A percentile compares a stretch with the other conserved stretches of the same genome.
Evolutionary conservation across 2,329 filamentous ascomycete genomes (phyloP).

Genomic region (Fonsecaea multimorphosa): DNA sequence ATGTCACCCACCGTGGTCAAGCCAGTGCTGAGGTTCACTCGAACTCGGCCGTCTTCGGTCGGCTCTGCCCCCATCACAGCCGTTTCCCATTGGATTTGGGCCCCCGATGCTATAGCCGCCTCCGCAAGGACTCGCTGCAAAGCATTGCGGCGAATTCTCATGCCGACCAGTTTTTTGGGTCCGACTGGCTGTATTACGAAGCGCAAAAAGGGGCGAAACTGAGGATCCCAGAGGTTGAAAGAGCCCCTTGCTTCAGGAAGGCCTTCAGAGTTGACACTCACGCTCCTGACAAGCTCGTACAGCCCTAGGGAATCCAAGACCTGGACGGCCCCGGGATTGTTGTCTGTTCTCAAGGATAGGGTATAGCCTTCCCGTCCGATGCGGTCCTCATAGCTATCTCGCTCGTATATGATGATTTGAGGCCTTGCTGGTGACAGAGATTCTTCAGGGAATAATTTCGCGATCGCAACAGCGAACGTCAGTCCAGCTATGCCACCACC

Average conservation of each 20-base stretch:
- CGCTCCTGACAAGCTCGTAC: constrained; percentile 34
- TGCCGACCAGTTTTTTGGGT: constrained; percentile 16
- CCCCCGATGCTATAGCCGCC: constrained; percentile 39
- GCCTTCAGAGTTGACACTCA: constrained; percentile 30
- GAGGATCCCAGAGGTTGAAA: constrained; percentile 37
- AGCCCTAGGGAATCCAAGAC: constrained; percentile 40
- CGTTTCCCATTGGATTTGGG: constrained; percentile 32
- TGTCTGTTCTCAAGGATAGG: constrained; percentile 41
- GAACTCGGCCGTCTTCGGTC: constrained; percentile 20
- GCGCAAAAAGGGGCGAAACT: constrained; percentile 24
- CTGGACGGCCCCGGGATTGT: constrained; percentile 39
- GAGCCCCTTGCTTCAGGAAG: constrained; percentile 15
- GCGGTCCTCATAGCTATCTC: constrained; percentile 45
- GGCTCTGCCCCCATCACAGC: constrained; percentile 24
- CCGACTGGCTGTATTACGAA: background rate
- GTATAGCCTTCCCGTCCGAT: constrained; percentile 41
- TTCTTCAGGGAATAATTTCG: constrained; percentile 47
- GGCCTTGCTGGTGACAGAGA: constrained; percentile 40
- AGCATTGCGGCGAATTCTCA: constrained; percentile 35
- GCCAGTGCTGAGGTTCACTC: constrained; percentile 24
- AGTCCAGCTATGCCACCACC: constrained; percentile 55
- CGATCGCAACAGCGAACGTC: constrained; percentile 51
- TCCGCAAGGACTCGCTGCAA: constrained; percentile 34
- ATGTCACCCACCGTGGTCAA: constrained; percentile 44
- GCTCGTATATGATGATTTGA: constrained; percentile 51